Base-by-base conservation (phyloP, 2,329 filamentous ascomycete genomes). In the Cladosporium sp. region DNA sequence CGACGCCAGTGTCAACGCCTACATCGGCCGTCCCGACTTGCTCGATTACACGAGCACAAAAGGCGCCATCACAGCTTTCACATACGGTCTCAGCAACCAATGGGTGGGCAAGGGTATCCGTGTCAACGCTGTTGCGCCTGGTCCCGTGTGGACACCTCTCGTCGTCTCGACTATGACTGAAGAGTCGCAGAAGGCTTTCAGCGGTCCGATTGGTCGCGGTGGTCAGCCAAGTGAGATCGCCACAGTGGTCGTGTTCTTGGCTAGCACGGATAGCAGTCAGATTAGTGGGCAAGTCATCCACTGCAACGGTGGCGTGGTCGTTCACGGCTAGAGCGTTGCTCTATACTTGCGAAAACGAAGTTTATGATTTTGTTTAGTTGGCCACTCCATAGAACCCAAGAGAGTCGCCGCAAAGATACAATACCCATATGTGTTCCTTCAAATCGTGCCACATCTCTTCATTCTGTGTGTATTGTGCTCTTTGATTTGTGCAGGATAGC, bases 31-130 rank as follows among this genome's bases (percentile, higher is more conserved):
- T 1, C 87, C 87, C 0, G 89, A 93, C 67, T 81, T 93, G 1
- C 82, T 94, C 51, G 89, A 94, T 73, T 93, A 94, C 76, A 92
- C 89, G 0, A 85, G 87, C 1, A 90, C 87, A 25, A 90, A 90
- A 72, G 89, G 89, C 37, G 89, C 88, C 56, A 88, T 94, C 64
- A 76, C 93, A 3, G 83, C 89, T 2, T 94, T 94, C 74, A 93
- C 89, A 0, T 85, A 89, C 37, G 88, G 82, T 0, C 77, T 94
- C 22, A 87, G 85, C 60, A 93, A 92, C 71, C 89, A 93, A 71
- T 86, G 86, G 65, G 75, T 91, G 25, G 72, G 75, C 61, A 86
- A 86, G 63, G 89, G 89, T 3, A 92, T 94, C 66, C 82, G 71
- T n/a, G 88, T 91, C 64, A 92, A 92, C 64, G 84, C 84, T 17